phyloP scores from a whole-genome alignment of 176 grass and related monocot genomes.

The Musa schizocarpa region DNA sequence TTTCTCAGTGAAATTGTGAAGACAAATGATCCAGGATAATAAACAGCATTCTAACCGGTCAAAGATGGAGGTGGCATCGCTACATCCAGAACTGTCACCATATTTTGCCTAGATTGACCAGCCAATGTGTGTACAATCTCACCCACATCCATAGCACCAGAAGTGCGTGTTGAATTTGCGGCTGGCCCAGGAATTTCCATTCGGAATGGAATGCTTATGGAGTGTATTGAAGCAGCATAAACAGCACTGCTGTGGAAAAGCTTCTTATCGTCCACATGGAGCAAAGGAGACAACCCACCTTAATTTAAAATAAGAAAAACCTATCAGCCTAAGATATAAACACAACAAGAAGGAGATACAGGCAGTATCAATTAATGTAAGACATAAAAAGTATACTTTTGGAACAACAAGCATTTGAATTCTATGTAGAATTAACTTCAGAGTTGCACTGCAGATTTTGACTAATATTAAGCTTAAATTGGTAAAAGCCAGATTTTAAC shows the following conservation, averaged over 20 bases:
- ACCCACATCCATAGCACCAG: constrained; percentile 53
- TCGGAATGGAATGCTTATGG: constrained; percentile 60
- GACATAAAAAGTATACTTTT: neutral
- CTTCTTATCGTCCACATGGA: constrained; percentile 63
- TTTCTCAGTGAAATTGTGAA: neutral
- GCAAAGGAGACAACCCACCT: constrained; percentile 50
- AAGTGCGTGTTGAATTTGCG: constrained; percentile 28
- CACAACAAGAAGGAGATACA: neutral
- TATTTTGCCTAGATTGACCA: constrained; percentile 75
- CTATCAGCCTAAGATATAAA: neutral
- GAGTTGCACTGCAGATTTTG: neutral
- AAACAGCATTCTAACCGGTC: constrained; percentile 32
- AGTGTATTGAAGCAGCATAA: constrained; percentile 76
- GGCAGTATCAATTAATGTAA: constrained; percentile 5
- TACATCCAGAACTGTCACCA: constrained; percentile 57
- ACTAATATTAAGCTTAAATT: constrained; percentile 9
- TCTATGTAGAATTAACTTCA: neutral
- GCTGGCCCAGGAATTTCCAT: constrained; percentile 25
- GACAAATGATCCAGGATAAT: neutral
- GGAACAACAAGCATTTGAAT: neutral
- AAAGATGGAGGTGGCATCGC: constrained; percentile 77
- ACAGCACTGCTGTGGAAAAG: constrained; percentile 70
- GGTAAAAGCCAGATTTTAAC: neutral
- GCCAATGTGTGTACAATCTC: constrained; percentile 61
- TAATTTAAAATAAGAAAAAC: constrained; percentile 15